Conservation (phyloP, 2,329 filamentous ascomycete genomes). For the Pyrenochaeta sp. region DNA sequence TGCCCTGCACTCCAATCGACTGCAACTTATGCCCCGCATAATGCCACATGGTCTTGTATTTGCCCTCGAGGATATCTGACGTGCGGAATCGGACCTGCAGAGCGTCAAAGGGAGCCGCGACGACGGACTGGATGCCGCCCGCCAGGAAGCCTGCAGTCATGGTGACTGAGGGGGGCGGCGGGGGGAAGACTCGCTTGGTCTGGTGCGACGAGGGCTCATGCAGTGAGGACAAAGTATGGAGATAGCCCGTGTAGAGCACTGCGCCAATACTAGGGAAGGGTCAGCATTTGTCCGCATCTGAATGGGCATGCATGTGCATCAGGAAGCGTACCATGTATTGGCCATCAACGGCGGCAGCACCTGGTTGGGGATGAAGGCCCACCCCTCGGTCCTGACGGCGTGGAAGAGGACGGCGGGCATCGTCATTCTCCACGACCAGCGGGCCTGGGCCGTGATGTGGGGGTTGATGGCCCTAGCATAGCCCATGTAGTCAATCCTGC, state of each 20-base stretch:
- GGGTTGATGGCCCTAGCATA: slow-evolving; percentile 71
- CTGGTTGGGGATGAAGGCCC: slow-evolving; percentile 76
- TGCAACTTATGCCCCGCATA: slow-evolving; percentile 71
- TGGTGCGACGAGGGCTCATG: slow-evolving; percentile 70
- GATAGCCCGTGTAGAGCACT: slow-evolving; percentile 77
- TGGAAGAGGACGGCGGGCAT: slow-evolving; percentile 74
- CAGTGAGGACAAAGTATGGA: slow-evolving; percentile 71
- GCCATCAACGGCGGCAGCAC: slow-evolving; percentile 78
- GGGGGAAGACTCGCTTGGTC: slow-evolving; percentile 72
- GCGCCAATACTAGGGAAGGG: slow-evolving; percentile 66
- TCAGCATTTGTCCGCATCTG: slow-evolving; percentile 6
- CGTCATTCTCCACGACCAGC: slow-evolving; percentile 70
- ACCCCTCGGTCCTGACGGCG: slow-evolving; percentile 73
- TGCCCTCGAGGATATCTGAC: slow-evolving; percentile 64
- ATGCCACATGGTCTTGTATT: slow-evolving; percentile 73
- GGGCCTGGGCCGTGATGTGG: slow-evolving; percentile 54
- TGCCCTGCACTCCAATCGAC: slow-evolving; percentile 75
- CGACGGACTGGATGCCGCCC: slow-evolving; percentile 71
- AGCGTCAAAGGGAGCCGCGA: slow-evolving; percentile 78
- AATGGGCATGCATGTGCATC: background rate
- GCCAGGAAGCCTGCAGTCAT: slow-evolving; percentile 75
- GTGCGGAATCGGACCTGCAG: slow-evolving; percentile 76
- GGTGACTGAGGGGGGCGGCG: slow-evolving; percentile 68
- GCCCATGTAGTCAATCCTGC: slow-evolving; percentile 81
- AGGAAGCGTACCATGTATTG: slow-evolving; percentile 66